phyloP scores from a whole-genome alignment of 148 eudicot species.

The Rhododendron henanense region DNA sequence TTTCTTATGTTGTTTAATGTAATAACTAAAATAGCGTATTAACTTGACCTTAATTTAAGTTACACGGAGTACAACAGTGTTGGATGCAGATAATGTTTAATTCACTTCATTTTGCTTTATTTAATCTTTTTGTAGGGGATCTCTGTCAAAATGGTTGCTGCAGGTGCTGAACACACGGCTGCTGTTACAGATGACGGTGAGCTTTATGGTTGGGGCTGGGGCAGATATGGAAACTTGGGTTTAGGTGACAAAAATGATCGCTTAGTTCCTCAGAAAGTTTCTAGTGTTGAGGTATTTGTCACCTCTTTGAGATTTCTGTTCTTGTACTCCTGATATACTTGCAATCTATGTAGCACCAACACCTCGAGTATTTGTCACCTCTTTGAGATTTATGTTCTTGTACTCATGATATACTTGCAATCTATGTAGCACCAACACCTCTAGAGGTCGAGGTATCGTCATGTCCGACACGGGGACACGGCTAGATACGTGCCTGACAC shows the following conservation, averaged over 20 bases:
- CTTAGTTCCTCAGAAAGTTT: constrained; percentile 68
- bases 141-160: constrained; percentile 91
- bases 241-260: constrained; percentile 95
- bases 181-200: constrained; percentile 93
- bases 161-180: constrained; percentile 99
- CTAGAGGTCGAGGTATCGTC: too few species aligned
- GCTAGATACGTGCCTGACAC: too few species aligned
- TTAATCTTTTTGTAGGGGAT: constrained; percentile 49
- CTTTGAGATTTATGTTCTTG: not conserved
- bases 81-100: not conserved
- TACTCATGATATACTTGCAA: not conserved
- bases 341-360: too few species aligned
- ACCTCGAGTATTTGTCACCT: constrained; percentile 34
- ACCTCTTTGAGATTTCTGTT: not conserved
- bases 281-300: constrained; percentile 56
- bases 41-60: not conserved
- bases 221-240: constrained; percentile 96
- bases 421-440: too few species aligned
- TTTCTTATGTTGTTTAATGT: not conserved
- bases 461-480: too few species aligned
- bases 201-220: constrained; percentile 99
- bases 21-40: not conserved
- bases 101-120: not conserved
- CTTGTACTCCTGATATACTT: not conserved
- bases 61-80: not conserved